These are phyloP conservation scores for Talaromyces nanjingensis DNA, from an alignment of 495 filamentous ascomycete species.

Conservation along the genomic window DNA sequence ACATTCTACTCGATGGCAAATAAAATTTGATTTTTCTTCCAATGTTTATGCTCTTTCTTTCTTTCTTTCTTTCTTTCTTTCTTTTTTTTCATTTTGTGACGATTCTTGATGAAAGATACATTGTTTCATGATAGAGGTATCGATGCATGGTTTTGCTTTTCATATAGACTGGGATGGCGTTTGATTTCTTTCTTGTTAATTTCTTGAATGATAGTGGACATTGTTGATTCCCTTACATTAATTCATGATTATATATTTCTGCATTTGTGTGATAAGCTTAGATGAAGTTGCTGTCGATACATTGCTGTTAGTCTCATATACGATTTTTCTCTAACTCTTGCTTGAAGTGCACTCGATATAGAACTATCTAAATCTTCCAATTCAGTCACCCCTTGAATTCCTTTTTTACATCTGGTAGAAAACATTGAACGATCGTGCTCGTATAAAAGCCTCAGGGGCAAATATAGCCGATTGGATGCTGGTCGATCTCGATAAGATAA, in stretches of 20 bases:
- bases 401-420: no score
- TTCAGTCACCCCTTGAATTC: no score
- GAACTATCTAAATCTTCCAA: no score
- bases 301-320: not conserved
- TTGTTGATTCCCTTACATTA: not conserved
- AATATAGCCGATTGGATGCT: not conserved
- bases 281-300: not conserved
- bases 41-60: not conserved
- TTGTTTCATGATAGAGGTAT: constrained; percentile 4
- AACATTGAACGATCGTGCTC: not conserved
- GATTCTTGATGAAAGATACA: constrained; percentile 5
- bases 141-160: not conserved
- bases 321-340: not conserved
- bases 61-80: no score
- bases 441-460: not conserved
- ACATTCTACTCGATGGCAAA: not conserved
- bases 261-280: not conserved
- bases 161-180: constrained; percentile 5
- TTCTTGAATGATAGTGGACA: not conserved
- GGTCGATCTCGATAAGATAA: not conserved
- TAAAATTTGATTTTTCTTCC: not conserved
- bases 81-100: not conserved
- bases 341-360: no score
- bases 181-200: not conserved
- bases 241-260: not conserved